phyloP scores from a whole-genome alignment of 305 asterid species.

The Lippia alba region DNA sequence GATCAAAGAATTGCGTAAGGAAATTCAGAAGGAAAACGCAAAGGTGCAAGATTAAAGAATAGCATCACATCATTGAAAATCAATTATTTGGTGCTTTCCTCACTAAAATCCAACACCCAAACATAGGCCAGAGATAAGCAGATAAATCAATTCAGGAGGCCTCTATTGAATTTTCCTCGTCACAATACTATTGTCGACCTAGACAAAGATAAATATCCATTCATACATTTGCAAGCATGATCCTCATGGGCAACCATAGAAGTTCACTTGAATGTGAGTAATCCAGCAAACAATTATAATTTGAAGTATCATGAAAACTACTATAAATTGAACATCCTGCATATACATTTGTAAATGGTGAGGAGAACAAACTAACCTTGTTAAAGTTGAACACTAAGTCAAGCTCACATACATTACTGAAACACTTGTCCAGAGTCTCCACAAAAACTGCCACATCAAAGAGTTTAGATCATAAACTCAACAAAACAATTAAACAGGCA shows the following conservation, averaged over 20 bases:
- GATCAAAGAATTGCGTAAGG: neutral
- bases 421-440: conserved; percentile 88
- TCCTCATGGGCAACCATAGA: neutral
- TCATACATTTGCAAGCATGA: neutral
- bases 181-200: conserved; percentile 11
- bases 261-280: conserved; percentile 18
- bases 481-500: neutral
- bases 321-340: neutral
- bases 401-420: conserved; percentile 92
- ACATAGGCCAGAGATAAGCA: neutral
- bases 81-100: too few species aligned
- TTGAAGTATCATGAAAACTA: neutral
- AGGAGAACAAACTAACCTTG: conserved; percentile 64
- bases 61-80: neutral
- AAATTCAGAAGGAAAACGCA: too few species aligned
- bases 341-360: conserved; percentile 3
- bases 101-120: too few species aligned
- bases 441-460: conserved; percentile 71
- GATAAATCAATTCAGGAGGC: neutral
- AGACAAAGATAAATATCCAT: conserved; percentile 8
- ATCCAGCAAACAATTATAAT: neutral
- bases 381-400: conserved; percentile 86
- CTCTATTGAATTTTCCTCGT: conserved; percentile 7
- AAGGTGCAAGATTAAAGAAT: too few species aligned
- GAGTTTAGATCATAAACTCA: conserved; percentile 16